phyloP scores from a whole-genome alignment of 139 green algal genomes.

The Marvania coccoides region DNA sequence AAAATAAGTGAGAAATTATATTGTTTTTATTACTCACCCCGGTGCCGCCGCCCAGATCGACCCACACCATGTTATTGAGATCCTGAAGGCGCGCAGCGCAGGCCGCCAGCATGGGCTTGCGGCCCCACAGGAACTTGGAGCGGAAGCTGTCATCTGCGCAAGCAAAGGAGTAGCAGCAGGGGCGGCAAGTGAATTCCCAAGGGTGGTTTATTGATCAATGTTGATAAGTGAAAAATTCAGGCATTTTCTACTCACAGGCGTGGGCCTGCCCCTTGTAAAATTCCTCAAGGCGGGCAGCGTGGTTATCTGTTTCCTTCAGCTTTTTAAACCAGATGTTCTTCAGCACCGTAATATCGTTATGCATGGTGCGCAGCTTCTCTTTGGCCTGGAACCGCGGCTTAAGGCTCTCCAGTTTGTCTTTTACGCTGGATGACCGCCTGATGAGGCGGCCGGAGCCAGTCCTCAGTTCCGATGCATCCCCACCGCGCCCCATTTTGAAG shows the following conservation, averaged over 20 bases:
- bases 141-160: constrained; percentile 91
- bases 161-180: neutral
- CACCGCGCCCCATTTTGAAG: constrained; percentile 7
- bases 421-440: neutral
- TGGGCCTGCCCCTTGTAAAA: constrained; percentile 79
- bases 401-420: constrained; percentile 15
- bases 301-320: constrained; percentile 35
- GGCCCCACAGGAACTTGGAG: constrained; percentile 87
- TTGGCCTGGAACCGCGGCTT: constrained; percentile 3
- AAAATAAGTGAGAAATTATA: neutral
- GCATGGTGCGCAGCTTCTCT: constrained; percentile 31
- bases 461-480: constrained; percentile 1
- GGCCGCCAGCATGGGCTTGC: constrained; percentile 84
- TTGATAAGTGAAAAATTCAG: neutral
- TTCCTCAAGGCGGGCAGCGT: constrained; percentile 70
- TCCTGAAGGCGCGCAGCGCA: constrained; percentile 67
- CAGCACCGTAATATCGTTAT: constrained; percentile 65
- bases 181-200: neutral
- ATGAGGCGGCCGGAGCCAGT: neutral
- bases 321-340: constrained; percentile 83
- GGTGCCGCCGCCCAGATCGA: constrained; percentile 86
- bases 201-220: neutral
- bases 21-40: constrained; percentile 43
- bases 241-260: constrained; percentile 44
- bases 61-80: constrained; percentile 74